phyloP scores from a whole-genome alignment of 352 stramenopile species.

The Phytophthora constricta region DNA sequence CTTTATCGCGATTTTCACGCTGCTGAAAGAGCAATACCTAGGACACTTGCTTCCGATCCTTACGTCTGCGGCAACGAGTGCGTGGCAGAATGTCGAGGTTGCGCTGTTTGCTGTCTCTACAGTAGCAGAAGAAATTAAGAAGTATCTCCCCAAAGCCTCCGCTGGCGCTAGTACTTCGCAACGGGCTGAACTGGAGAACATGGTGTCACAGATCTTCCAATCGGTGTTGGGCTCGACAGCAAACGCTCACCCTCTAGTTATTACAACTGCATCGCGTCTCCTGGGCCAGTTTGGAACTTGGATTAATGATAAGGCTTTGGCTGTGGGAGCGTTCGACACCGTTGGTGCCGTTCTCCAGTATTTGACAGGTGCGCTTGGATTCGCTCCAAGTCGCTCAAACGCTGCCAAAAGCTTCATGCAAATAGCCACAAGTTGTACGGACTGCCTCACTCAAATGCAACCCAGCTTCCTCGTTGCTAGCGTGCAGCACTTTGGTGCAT shows the following conservation, averaged over 20 bases:
- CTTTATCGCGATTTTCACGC: slow-evolving; percentile 60
- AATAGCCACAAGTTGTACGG: slow-evolving; percentile 55
- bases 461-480: slow-evolving; percentile 51
- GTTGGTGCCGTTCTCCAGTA: slow-evolving; percentile 60
- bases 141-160: slow-evolving; percentile 38
- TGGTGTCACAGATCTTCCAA: slow-evolving; percentile 57
- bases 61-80: slow-evolving; percentile 22
- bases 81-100: slow-evolving; percentile 67
- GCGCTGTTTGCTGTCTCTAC: slow-evolving; percentile 63
- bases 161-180: slow-evolving; percentile 14
- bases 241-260: slow-evolving; percentile 49
- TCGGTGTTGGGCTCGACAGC: slow-evolving; percentile 38
- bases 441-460: slow-evolving; percentile 53
- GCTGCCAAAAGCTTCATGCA: slow-evolving; percentile 82
- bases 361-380: slow-evolving; percentile 52
- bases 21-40: slow-evolving; percentile 62
- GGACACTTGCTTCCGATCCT: slow-evolving; percentile 44
- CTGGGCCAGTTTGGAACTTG: slow-evolving; percentile 65
- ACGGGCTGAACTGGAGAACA: slow-evolving; percentile 43
- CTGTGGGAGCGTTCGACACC: slow-evolving; percentile 42
- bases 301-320: slow-evolving; percentile 54
- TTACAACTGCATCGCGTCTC: slow-evolving; percentile 52
- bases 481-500: slow-evolving; percentile 50
- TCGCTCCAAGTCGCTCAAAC: slow-evolving; percentile 45
- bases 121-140: slow-evolving; percentile 67